Evolutionary conservation across 371 early-diverging fungal genomes (phyloP), one percentile per base, ranked within the genome.

Genomic region (Mucor irregularis): DNA sequence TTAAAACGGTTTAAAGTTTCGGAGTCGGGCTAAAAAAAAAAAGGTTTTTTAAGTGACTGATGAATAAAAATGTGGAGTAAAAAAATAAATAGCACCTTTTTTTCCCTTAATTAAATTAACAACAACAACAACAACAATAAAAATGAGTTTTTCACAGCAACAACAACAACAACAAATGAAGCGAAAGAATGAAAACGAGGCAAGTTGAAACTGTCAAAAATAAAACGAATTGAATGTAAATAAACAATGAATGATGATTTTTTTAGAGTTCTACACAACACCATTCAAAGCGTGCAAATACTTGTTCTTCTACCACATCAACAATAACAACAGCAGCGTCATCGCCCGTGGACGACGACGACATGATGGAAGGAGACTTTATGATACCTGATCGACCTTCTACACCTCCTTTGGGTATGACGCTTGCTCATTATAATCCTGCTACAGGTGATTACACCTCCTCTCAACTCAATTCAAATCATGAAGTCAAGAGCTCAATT

Each of bases 401-500:
- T 0, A 74, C 74, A 2, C 79, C 79, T 48, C 79, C 75, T 8
- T 54, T 78, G 9, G 68, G 79, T 19, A 78, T 78, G 79, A 78
- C 79, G 10, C 43, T 78, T 10, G 61, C 73, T 7, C 79, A 78
- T 43, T 78, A 65, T 40, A 57, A 75, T 51, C 47, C 69, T 22
- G 43, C 58, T 13, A 54, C 66, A 22, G 75, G 75, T 5, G 51
- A 66, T 13, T 73, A 75, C 45, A 53, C 62, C 3, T 53, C 76
- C 7, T 62, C 71, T 16, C 68, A 70, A 33, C 52, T 77, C 16
- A 69, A 59, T 21, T 58, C 68, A 0, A 42, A 68, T 25, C 43
- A 77, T 34, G 60, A 66, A 44, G 38, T 69, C 7, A 53, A 63
- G 16, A 59, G 52, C n/a, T 42, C 28, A 6, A 69, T 77, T 9